Base-by-base conservation (phyloP, 306 rosid species). In the Rosa lucieae region DNA sequence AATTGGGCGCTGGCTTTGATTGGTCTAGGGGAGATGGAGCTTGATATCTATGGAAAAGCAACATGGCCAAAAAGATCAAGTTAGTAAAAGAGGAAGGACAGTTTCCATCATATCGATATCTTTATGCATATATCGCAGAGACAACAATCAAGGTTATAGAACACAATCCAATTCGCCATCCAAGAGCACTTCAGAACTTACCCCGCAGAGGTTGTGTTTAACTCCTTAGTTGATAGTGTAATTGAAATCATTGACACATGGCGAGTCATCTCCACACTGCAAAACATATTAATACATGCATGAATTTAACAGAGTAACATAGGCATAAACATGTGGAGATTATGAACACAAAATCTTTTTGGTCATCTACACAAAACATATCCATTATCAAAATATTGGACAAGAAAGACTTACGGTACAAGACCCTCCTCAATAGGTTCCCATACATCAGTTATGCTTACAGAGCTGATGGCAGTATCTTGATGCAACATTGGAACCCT, bases 401-500 rank as follows among this genome's bases (percentile, higher is more conserved):
- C 17, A 55, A 53, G 29, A 29, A 79, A 75, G 46, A 89, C 99
- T 86, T 89, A 95, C 98, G 99, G 97, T 40, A 86, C 90, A 82
- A 95, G 99, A 85, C 99, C 99, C 88, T 95, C 99, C 84, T 95
- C 99, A 83, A 95, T 91, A 55, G 99, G 99, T 86, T 95, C 99
- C 97, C 95, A 95, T 70, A 89, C 92, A 82, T 95, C 99, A 40
- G 97, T 91, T 79, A 95, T 95, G 90, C 98, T 95, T 7, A 89
- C 95, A 79, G 99, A 95, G 88, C 97, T 91, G 86, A 95, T 90
- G 72, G 88, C 84, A 74, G 96, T 92, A 46, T 91, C 96, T 82
- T 95, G 99, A 85, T 92, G 92, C 83, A 95, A 81, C 74, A 67
- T 71, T 61, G 91, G 81, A 75, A 92, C 88, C 77, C 94, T 91